These are phyloP conservation scores for Marchantia polymorpha DNA, from an alignment of 225 moss, liverwort and hornwort species.

Conservation along the genomic window DNA sequence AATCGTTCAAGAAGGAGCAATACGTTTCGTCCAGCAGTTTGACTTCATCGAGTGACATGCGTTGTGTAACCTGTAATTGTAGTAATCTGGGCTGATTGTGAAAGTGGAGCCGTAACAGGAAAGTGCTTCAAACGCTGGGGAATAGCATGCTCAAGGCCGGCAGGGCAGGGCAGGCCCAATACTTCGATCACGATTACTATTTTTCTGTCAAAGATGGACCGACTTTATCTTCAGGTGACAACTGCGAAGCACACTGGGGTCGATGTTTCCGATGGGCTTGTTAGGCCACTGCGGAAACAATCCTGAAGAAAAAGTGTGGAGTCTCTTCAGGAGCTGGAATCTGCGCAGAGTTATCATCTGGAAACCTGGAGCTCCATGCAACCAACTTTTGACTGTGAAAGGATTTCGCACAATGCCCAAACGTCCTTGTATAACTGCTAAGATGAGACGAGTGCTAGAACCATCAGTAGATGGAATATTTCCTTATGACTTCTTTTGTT, in stretches of 20 bases:
- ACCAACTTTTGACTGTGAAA: neutral
- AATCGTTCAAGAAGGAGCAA: constrained; percentile 17
- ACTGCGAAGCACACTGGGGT: neutral
- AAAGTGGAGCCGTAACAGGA: neutral
- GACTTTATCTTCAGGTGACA: neutral
- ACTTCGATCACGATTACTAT: neutral
- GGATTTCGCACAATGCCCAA: neutral
- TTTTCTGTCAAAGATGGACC: neutral
- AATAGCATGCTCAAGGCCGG: neutral
- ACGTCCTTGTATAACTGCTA: neutral
- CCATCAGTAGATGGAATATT: neutral
- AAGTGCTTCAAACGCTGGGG: neutral
- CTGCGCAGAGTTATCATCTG: neutral
- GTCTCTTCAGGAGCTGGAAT: too few species aligned
- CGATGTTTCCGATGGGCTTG: neutral
- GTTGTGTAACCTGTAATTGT: too few species aligned
- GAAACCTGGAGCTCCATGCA: too few species aligned
- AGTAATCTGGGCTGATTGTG: neutral
- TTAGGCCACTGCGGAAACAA: neutral
- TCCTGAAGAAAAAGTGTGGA: neutral
- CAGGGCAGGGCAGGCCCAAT: neutral
- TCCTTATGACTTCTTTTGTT: neutral
- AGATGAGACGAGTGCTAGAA: neutral
- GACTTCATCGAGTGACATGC: neutral
- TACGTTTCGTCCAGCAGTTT: neutral